These are phyloP conservation scores for Clarireedia homoeocarpa DNA, from an alignment of 2,329 filamentous ascomycete species.

Conservation along the genomic window DNA sequence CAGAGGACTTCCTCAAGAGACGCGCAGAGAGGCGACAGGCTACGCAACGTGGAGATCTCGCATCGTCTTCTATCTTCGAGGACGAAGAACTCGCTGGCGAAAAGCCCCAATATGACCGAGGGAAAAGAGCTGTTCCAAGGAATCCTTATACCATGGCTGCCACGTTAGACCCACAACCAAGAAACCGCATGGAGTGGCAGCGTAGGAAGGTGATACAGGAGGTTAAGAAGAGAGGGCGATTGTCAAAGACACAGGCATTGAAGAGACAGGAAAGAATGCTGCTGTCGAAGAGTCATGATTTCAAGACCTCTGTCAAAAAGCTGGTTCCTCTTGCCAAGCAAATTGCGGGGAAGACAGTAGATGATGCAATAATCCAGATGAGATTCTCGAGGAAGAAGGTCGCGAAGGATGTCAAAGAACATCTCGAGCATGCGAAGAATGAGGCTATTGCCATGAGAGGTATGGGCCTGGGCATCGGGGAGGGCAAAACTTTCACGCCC, in stretches of 20 bases:
- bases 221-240: slow-evolving; percentile 58
- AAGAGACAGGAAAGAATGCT: slow-evolving; percentile 53
- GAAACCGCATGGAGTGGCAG: slow-evolving; percentile 66
- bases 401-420: slow-evolving; percentile 68
- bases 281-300: slow-evolving; percentile 55
- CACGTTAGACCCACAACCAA: slow-evolving; percentile 68
- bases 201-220: slow-evolving; percentile 75
- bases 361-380: slow-evolving; percentile 93
- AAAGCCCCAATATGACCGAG: slow-evolving; percentile 3
- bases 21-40: slow-evolving; percentile 28
- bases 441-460: slow-evolving; percentile 70
- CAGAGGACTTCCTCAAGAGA: slow-evolving; percentile 48
- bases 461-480: slow-evolving; percentile 64
- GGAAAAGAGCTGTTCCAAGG: slow-evolving; percentile 24
- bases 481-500: slow-evolving; percentile 31
- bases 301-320: slow-evolving; percentile 90
- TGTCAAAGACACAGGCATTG: slow-evolving; percentile 59
- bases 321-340: slow-evolving; percentile 77
- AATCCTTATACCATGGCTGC: slow-evolving; percentile 49
- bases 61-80: slow-evolving; percentile 44
- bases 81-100: slow-evolving; percentile 31
- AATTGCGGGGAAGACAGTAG: slow-evolving; percentile 86
- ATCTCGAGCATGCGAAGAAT: slow-evolving; percentile 75
- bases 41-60: slow-evolving; percentile 37
- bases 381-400: slow-evolving; percentile 91